Conservation (phyloP, 768 basidiomycete genomes). For the Leccinum longicurvipes region DNA sequence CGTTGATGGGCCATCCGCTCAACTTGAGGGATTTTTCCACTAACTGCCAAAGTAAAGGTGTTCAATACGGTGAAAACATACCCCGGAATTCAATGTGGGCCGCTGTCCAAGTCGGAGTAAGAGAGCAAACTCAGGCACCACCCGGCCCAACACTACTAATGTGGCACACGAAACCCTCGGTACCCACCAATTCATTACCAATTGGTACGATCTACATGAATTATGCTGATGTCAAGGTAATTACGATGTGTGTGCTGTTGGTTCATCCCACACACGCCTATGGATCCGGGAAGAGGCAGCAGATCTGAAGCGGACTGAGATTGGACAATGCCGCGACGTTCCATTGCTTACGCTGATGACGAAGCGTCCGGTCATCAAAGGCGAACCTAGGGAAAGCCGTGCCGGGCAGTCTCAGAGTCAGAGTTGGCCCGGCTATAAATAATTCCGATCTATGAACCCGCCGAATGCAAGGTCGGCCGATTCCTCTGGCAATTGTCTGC, state of each 20-base stretch:
- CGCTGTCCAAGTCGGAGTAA: no score
- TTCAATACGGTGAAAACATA: no score
- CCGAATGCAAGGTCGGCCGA: not conserved
- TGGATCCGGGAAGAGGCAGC: no score
- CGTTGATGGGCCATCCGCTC: not conserved
- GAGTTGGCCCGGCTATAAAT: not conserved
- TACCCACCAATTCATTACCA: no score
- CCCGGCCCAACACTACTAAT: no score
- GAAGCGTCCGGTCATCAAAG: not conserved
- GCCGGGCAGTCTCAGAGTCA: not conserved
- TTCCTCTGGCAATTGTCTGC: not conserved
- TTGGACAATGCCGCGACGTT: not conserved
- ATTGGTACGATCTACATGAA: no score
- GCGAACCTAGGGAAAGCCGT: not conserved
- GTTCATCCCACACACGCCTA: not conserved
- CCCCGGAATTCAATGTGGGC: not conserved
- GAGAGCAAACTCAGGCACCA: no score
- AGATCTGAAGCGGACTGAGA: no score
- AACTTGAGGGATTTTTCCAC: no score
- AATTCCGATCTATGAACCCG: not conserved
- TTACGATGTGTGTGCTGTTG: no score
- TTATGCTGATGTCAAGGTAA: no score
- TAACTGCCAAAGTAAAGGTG: no score
- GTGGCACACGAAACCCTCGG: not conserved
- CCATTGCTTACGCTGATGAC: not conserved